Conservation (phyloP, 1,284 basidiomycete genomes). For the Sporisorium scitamineum region DNA sequence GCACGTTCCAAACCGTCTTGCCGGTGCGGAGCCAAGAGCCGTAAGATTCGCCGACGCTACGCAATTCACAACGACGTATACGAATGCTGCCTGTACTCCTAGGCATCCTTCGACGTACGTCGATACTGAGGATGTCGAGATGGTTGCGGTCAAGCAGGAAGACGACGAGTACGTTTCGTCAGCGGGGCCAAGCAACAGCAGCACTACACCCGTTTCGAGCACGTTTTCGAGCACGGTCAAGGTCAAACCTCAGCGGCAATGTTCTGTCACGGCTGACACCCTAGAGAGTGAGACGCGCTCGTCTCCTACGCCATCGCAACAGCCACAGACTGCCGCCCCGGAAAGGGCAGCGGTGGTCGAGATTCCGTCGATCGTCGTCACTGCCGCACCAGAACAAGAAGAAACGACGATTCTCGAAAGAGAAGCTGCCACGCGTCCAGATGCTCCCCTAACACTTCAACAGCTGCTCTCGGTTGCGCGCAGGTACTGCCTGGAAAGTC, state of each 20-base stretch:
- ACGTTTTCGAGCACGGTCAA: background rate
- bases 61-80: background rate
- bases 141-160: constrained; percentile 10
- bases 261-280: background rate
- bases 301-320: no score
- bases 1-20: background rate
- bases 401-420: background rate
- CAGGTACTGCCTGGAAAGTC: background rate
- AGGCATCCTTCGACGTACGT: background rate
- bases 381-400: background rate
- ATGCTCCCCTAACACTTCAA: background rate
- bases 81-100: background rate
- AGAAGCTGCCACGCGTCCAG: background rate
- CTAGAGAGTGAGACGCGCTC: background rate
- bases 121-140: background rate
- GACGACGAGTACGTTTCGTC: background rate
- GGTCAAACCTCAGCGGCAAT: background rate
- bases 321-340: background rate
- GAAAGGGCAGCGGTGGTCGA: background rate
- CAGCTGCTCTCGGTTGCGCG: background rate
- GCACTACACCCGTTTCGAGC: background rate
- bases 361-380: constrained; percentile 17
- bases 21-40: background rate
- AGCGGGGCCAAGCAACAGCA: background rate
- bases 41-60: background rate